Evolutionary conservation across 352 stramenopile species (phyloP).

Genomic region (Phytophthora ohioensis): DNA sequence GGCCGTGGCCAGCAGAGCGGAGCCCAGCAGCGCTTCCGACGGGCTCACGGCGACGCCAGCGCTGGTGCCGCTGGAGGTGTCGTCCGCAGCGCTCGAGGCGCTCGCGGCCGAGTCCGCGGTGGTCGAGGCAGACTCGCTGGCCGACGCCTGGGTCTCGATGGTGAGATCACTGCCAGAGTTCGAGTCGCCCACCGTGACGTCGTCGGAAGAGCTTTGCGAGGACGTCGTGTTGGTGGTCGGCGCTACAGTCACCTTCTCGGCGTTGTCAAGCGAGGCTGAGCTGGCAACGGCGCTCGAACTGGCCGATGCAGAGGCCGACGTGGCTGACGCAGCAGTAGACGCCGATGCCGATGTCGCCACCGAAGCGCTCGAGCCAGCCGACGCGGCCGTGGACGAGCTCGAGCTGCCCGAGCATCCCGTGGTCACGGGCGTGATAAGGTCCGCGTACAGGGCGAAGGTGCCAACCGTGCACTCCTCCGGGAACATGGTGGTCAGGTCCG

Average conservation of each 20-base stretch:
- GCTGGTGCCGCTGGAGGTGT: slow-evolving; percentile 33
- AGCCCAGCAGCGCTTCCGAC: slow-evolving; percentile 26
- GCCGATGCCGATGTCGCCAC: slow-evolving; percentile 6
- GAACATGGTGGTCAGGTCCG: slow-evolving; percentile 31
- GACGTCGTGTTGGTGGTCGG: slow-evolving; percentile 38
- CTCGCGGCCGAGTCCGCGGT: slow-evolving; percentile 28
- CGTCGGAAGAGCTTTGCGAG: slow-evolving; percentile 32
- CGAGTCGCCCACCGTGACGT: slow-evolving; percentile 39
- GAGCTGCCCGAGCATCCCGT: slow-evolving; percentile 35
- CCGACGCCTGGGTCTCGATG: slow-evolving; percentile 34
- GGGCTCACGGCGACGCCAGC: slow-evolving; percentile 4
- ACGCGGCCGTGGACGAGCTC: slow-evolving; percentile 16
- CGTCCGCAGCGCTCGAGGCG: slow-evolving; percentile 31
- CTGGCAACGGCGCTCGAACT: slow-evolving; percentile 13
- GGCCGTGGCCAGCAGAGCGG: slow-evolving; percentile 26
- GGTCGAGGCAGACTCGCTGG: slow-evolving; percentile 26
- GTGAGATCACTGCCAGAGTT: slow-evolving; percentile 37
- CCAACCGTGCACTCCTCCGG: slow-evolving; percentile 47
- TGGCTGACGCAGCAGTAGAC: slow-evolving; percentile 16
- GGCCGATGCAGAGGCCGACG: slow-evolving; percentile 22
- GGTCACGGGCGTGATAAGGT: slow-evolving; percentile 46
- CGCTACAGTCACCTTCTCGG: slow-evolving; percentile 31
- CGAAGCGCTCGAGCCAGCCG: slow-evolving; percentile 17
- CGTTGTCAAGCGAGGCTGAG: slow-evolving; percentile 25
- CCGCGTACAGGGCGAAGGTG: slow-evolving; percentile 35